Evolutionary conservation across 2,329 filamentous ascomycete species (phyloP), one percentile per base, ranked within the genome.

Genomic region (Colletotrichum cereale): DNA sequence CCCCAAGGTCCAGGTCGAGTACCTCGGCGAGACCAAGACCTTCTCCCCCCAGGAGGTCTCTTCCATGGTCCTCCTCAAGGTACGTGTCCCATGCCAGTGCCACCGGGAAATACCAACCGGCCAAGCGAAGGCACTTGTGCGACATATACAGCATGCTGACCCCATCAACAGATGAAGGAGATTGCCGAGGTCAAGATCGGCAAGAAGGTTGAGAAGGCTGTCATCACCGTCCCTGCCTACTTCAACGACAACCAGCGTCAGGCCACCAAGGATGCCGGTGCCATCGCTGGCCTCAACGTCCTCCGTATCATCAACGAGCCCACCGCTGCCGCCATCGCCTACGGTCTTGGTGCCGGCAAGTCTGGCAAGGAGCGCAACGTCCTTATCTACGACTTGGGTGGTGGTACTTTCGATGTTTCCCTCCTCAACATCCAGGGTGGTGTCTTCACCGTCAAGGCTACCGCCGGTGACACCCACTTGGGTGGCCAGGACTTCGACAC

Each of bases 191-290:
- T 89, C 85, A 98, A 99, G 91, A 91, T 99, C 79, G 96, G 95
- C 85, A 97, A 97, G 92, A 97, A 96, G 89, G 95, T 98, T 80
- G 92, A 96, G 87, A 98, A 98, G 91, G 96, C 96, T 76, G 96
- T 99, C 84, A 95, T 99, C 85, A 99, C 96, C 74, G 96, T 98
- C 71, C 96, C 96, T 71, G 96, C 96, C 82, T 99, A 99, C 91
- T 99, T 99, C 94, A 98, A 98, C 90, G 96, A 99, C 91, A 97
- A 97, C 90, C 96, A 99, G 89, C 93, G 96, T 87, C 96, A 98
- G 87, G 94, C 96, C 77, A 99, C 96, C 87, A 98, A 98, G 92
- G 96, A 98, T 82, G 96, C 96, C 77, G 96, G 96, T 92, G 93
- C 96, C 84, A 99, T 99, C 82, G 88, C 96, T 80, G 96, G 96